Percentiles rank a stretch among this genome's conserved stretches.
These are phyloP conservation scores for Astrothelium subdiscretum DNA, from an alignment of 495 filamentous ascomycete species.

Conservation along the genomic window DNA sequence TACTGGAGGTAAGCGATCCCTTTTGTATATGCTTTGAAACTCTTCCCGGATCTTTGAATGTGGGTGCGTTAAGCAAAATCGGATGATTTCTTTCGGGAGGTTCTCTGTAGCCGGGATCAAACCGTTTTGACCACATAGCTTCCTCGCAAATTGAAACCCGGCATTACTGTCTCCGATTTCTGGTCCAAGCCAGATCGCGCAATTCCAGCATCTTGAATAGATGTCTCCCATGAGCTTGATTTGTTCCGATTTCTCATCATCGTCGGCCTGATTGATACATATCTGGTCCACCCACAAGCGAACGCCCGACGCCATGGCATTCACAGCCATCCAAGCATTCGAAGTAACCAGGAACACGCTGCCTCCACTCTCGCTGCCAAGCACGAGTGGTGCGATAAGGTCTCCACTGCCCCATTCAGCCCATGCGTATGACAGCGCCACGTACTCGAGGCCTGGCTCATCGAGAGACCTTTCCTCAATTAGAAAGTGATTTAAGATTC, in stretches of 20 bases:
- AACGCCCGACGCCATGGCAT: neutral
- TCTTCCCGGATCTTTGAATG: neutral
- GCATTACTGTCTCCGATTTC: neutral
- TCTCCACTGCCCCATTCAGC: neutral
- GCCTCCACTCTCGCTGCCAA: neutral
- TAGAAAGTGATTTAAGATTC: neutral
- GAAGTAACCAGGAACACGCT: neutral
- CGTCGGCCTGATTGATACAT: slow-evolving; percentile 22
- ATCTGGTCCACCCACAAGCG: slow-evolving; percentile 22
- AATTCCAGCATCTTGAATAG: slow-evolving; percentile 5
- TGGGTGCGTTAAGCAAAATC: neutral
- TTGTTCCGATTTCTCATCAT: slow-evolving; percentile 16
- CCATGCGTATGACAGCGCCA: neutral
- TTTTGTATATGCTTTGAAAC: neutral
- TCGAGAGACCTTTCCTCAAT: neutral
- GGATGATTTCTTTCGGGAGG: neutral
- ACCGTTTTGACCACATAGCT: neutral
- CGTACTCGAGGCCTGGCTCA: neutral
- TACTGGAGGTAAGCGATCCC: neutral
- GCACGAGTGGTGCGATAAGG: neutral
- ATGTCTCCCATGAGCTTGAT: slow-evolving; percentile 18
- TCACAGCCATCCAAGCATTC: neutral
- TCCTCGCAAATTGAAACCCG: neutral
- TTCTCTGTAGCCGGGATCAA: neutral
- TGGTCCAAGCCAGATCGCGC: slow-evolving; percentile 10